Evolutionary conservation across 1,284 basidiomycete species (phyloP), one percentile per base, ranked within the genome.

Genomic region (Laetiporus sulphureus): DNA sequence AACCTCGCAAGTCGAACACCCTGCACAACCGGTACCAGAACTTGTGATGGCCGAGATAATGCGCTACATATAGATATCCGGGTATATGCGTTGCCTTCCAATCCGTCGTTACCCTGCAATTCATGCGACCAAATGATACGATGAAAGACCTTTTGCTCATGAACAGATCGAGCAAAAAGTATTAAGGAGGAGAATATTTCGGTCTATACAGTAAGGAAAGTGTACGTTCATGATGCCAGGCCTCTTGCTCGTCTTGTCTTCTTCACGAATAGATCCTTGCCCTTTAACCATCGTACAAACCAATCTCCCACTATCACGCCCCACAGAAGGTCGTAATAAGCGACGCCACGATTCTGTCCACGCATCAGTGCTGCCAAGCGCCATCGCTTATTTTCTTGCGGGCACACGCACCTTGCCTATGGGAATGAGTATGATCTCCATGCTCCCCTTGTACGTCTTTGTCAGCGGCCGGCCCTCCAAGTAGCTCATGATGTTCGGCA

Each of bases 351-450:
- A 15, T 57, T 63, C 77, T 79, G 50, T 16, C 32, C 13, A 13
- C 24, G 2, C n/a, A 23, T 38, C 16, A 27, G 20, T 13, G 8
- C 8, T 32, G 16, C 10, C 15, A 36, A 42, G 40, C 32, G 8
- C 11, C 25, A 5, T 12, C 8, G 30, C 32, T 10, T 3, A 36
- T 16, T 7, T 19, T 38, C 19, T 32, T 24, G 24, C 15, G 23
- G 10, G 12, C 27, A 12, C 12, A 52, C 69, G 44, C 38, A 79
- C 80, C 70, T 65, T 75, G 40, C 80, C 81, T 40, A 74, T 68
- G 10, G 78, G 76, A 38, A 83, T 52, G 18, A 73, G 25, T 33
- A 83, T 78, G 43, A 73, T 46, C 55, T 83, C 79, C 0, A 55
- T 43, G 15, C 60, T 61, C 6, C 76, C 75, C 42, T 71, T 69